These are phyloP conservation scores for Plasmopara halstedii DNA, from an alignment of 352 stramenopile genomes.

Conservation along the genomic window DNA sequence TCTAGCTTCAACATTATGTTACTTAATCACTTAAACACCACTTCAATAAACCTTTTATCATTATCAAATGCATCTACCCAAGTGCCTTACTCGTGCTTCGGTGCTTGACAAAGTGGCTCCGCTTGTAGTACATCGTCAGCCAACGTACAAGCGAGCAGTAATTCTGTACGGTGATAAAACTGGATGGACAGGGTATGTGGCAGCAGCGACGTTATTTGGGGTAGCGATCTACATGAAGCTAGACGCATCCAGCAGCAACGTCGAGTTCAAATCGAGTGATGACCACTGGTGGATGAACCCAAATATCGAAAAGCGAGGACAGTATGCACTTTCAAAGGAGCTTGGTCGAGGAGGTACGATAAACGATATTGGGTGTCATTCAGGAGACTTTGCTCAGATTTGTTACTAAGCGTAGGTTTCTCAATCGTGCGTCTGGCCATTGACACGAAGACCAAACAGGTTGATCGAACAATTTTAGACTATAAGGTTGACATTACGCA, in stretches of 20 bases:
- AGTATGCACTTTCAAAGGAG: slow-evolving; percentile 56
- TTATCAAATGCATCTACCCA: no score
- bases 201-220: slow-evolving; percentile 11
- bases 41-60: no score
- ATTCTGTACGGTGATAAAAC: slow-evolving; percentile 16
- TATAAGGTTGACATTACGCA: no score
- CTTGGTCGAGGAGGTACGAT: slow-evolving; percentile 48
- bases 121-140: no score
- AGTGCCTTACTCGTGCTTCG: no score
- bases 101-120: no score
- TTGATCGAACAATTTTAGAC: slow-evolving; percentile 3
- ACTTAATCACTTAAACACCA: no score
- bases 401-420: slow-evolving; percentile 33
- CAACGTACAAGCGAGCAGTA: slow-evolving; percentile 1
- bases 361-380: not conserved
- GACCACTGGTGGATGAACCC: slow-evolving; percentile 3
- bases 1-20: not conserved
- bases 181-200: slow-evolving; percentile 15
- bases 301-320: slow-evolving; percentile 21
- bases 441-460: slow-evolving; percentile 42
- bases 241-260: slow-evolving; percentile 8
- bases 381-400: not conserved
- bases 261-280: slow-evolving; percentile 16
- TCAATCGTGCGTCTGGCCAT: slow-evolving; percentile 56
- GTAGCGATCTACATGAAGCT: slow-evolving; percentile 7